phyloP scores from a whole-genome alignment of 2,329 filamentous ascomycete genomes.

The Chlorencoelia australis region DNA sequence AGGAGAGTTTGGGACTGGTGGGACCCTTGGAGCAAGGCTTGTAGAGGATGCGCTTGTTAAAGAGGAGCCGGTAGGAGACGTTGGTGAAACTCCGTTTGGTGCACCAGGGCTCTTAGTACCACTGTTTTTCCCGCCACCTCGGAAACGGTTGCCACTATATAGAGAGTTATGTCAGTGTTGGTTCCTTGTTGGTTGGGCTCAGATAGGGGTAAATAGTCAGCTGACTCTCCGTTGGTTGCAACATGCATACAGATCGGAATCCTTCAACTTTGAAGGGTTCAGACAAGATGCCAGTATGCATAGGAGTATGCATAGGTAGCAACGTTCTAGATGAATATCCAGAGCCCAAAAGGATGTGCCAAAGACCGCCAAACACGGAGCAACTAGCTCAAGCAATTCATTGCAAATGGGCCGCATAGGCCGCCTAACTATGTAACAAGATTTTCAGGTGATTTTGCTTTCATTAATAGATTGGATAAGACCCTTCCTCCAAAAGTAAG shows the following conservation, averaged over 20 bases:
- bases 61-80: constrained; percentile 34
- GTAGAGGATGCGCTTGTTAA: constrained; percentile 40
- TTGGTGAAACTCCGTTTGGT: constrained; percentile 38
- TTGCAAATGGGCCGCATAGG: too few relatives aligned
- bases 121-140: constrained; percentile 43
- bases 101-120: constrained; percentile 42
- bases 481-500: neutral
- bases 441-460: too few relatives aligned
- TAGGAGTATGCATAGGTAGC: neutral
- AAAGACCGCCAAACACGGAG: neutral
- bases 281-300: too few relatives aligned
- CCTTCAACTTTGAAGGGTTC: too few relatives aligned
- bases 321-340: neutral
- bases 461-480: too few relatives aligned
- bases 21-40: constrained; percentile 46
- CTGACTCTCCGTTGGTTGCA: neutral
- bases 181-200: neutral
- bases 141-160: constrained; percentile 46
- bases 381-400: too few relatives aligned
- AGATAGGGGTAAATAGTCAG: neutral
- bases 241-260: neutral
- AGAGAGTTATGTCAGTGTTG: constrained; percentile 18
- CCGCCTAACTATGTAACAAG: too few relatives aligned
- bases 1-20: constrained; percentile 52
- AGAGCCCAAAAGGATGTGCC: neutral